Percentiles rank a stretch among this genome's conserved stretches.
These are phyloP conservation scores for Phytophthora ramorum DNA, from an alignment of 352 stramenopile genomes.

Conservation along the genomic window DNA sequence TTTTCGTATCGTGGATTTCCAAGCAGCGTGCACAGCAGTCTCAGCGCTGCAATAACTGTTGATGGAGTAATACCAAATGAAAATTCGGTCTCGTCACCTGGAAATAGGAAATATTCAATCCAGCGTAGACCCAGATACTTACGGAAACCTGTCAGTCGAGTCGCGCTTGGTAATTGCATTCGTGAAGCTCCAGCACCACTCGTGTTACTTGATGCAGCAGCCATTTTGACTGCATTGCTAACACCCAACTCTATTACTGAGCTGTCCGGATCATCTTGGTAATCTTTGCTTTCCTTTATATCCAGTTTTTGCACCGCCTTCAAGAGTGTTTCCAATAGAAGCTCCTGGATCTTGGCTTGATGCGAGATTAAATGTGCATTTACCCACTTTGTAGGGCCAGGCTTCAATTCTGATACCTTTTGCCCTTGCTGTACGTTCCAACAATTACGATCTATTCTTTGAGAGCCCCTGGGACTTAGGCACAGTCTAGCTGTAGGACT, in stretches of 20 bases:
- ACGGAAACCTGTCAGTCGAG: constrained; percentile 62
- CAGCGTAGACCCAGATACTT: constrained; percentile 67
- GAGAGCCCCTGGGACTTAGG: constrained; percentile 55
- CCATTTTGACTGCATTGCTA: not conserved
- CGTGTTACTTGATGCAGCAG: constrained; percentile 11
- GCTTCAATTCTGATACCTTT: constrained; percentile 3
- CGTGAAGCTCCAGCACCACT: constrained; percentile 30
- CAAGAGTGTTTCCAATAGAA: constrained; percentile 67
- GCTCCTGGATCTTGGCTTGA: constrained; percentile 61
- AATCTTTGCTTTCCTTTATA: constrained; percentile 68
- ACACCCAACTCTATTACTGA: constrained; percentile 5
- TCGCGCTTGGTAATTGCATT: constrained; percentile 52
- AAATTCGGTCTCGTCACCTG: constrained; percentile 36
- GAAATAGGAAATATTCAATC: constrained; percentile 75
- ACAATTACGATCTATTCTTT: constrained; percentile 10
- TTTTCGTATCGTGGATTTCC: constrained; percentile 54
- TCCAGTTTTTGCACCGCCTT: constrained; percentile 81
- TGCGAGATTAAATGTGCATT: constrained; percentile 23
- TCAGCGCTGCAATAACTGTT: constrained; percentile 61
- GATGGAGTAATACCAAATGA: constrained; percentile 47
- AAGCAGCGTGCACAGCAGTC: constrained; percentile 57
- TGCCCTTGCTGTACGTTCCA: constrained; percentile 12
- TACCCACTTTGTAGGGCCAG: not conserved
- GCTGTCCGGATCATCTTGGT: constrained; percentile 36
- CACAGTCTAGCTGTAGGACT: constrained; percentile 45